Evolutionary conservation across 1,139 yeast species (phyloP), one percentile per base, ranked within the genome.

Genomic region (Blastobotrys elegans): DNA sequence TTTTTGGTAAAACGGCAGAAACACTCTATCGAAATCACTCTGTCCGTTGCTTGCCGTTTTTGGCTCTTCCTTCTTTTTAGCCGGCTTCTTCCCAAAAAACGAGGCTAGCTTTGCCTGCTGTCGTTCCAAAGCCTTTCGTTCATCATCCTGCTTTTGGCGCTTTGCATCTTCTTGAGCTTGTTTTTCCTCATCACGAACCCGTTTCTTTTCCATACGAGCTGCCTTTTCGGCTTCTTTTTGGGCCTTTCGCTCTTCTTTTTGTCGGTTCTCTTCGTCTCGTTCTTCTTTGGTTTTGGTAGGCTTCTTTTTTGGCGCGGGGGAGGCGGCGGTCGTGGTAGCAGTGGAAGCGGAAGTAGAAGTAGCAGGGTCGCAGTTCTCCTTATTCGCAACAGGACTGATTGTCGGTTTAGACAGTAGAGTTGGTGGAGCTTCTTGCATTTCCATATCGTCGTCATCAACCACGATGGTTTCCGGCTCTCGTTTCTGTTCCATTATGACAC

Each of bases 101-200:
- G 44, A n/a, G 13, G 24, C 38, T n/a, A 49, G 21, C 13, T 21
- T 40, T 5, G 46, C 36, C n/a, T 47, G 50, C 2, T 21, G 34
- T 40, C 44, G 37, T 17, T 38, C 35, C 22, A 31, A 37, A 36
- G 31, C 48, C 24, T 20, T 52, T 32, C 47, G 49, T 40, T 57
- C 61, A 14, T 52, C 46, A 29, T 43, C 46, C 26, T 27, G 44
- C 35, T 36, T 39, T 8, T 49, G 46, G 37, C 48, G 42, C 46
- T 55, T 51, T 26, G 50, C 53, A 18, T 48, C 53, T 20, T 29
- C 29, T 29, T 43, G 18, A n/a, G 31, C 16, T 7, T 11, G 43
- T 21, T 44, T 31, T 16, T 42, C 43, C 32, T 45, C 50, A 21
- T 31, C 53, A 26, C 48, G 49, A 40, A 57, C 61, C 14, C 49